Percentiles rank a stretch among this genome's conserved stretches.
Conservation (phyloP, 495 filamentous ascomycete genomes). For the Penicillium pancosmium region DNA sequence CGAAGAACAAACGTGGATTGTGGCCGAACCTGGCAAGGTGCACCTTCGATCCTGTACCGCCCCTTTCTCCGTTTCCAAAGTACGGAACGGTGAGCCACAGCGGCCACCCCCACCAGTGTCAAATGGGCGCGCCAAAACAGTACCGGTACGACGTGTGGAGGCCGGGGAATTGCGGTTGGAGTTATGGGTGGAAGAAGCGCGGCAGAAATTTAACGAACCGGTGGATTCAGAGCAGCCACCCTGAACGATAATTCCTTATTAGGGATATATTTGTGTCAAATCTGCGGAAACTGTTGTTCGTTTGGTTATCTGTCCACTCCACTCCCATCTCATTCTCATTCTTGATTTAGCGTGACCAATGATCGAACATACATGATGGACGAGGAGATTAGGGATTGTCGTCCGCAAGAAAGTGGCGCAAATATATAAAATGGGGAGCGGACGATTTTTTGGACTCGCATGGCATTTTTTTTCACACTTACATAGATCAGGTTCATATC, state of each 20-base stretch:
- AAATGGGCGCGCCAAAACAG: conserved; percentile 52
- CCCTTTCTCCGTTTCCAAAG: conserved; percentile 48
- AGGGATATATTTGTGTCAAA: conserved; percentile 18
- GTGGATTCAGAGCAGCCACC: conserved; percentile 46
- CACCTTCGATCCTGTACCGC: conserved; percentile 49
- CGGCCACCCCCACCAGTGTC: conserved; percentile 42
- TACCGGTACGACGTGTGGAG: conserved; percentile 57
- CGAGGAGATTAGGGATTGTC: conserved; percentile 44
- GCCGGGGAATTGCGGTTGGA: conserved; percentile 57
- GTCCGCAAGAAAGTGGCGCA: conserved; percentile 46
- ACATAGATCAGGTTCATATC: conserved; percentile 50
- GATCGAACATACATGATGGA: conserved; percentile 54
- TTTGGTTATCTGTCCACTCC: conserved; percentile 31
- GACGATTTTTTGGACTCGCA: conserved; percentile 50
- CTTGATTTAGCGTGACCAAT: conserved; percentile 56
- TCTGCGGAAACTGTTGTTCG: conserved; percentile 31
- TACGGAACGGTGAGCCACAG: conserved; percentile 41
- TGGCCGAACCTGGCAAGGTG: conserved; percentile 54
- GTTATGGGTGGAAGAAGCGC: conserved; percentile 60
- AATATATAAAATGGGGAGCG: conserved; percentile 50
- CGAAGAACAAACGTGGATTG: conserved; percentile 56
- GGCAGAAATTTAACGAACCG: conserved; percentile 56
- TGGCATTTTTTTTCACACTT: conserved; percentile 39
- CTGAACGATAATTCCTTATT: conserved; percentile 31
- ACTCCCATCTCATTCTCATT: conserved; percentile 36